Evolutionary conservation across 2,329 filamentous ascomycete genomes (phyloP), one percentile per base, ranked within the genome.

Genomic region (Colletotrichum zoysiae): DNA sequence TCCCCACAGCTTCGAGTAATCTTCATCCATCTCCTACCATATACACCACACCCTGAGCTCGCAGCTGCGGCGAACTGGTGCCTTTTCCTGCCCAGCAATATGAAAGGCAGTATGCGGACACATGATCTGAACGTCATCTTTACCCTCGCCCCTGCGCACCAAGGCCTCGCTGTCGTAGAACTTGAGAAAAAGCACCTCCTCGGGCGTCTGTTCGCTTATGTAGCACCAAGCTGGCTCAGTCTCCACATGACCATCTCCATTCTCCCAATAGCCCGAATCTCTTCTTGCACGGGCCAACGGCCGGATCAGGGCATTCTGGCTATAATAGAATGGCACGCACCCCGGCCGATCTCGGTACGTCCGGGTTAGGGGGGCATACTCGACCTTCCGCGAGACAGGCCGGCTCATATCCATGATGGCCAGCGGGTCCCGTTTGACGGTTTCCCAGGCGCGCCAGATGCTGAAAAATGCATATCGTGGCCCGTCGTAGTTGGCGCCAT

Each of bases 91-190:
- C 2, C 55, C 62, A 2, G 46, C 40, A 1, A 60, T 23, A 5
- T 55, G 38, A 30, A 70, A 66, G 11, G 62, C 67, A 7, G 38
- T 70, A n/a, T 66, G 62, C n/a, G 67, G 67, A 11, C 62, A 70
- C 40, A 70, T 1, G 23, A 56, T 1, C 5, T 14, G 16, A 2
- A 60, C 18, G 11, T 46, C n/a, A 0, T 66, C 30, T 0, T 26
- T 30, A 2, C 55, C 62, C 6, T 40, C 30, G 0, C n/a, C 67
- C 38, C 5, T 60, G 20, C 66, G 51, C 14, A 70, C 53, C 30
- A 70, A 33, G 20, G 67, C 67, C n/a, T 70, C 67, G 62, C 55
- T 70, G 40, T 70, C 67, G 40, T 53, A 66, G 8, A 70, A 66
- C 8, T 66, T 60, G 30, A 70, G 42, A 2, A 70, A 16, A n/a